These are phyloP conservation scores for Candida buenavistaensis DNA, from an alignment of 1,139 yeast species.

Conservation along the genomic window DNA sequence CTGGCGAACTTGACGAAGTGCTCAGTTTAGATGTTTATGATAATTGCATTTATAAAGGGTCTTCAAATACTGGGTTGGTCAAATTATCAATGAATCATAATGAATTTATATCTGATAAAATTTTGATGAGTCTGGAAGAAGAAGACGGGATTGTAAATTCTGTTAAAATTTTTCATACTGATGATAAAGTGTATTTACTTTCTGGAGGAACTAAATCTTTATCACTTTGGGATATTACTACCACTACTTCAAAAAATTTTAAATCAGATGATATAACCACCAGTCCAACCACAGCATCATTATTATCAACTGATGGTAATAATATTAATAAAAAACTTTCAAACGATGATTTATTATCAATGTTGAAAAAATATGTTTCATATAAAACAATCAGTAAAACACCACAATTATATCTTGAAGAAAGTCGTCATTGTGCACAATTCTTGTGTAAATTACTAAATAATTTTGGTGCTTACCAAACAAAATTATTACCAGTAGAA, in stretches of 20 bases:
- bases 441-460: slow-evolving; percentile 63
- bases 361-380: slow-evolving; percentile 61
- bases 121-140: slow-evolving; percentile 15
- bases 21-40: slow-evolving; percentile 46
- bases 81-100: slow-evolving; percentile 46
- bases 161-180: slow-evolving; percentile 25
- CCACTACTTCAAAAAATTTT: slow-evolving; percentile 13
- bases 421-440: slow-evolving; percentile 85
- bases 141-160: slow-evolving; percentile 22
- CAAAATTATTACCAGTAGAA: slow-evolving; percentile 70
- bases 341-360: slow-evolving; percentile 64
- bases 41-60: slow-evolving; percentile 57
- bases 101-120: slow-evolving; percentile 11
- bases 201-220: slow-evolving; percentile 41
- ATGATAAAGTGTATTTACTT: slow-evolving; percentile 28
- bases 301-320: not conserved
- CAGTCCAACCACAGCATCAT: not conserved
- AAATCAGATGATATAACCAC: not conserved
- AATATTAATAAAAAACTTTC: slow-evolving; percentile 14
- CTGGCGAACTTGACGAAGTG: slow-evolving; percentile 29
- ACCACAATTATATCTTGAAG: slow-evolving; percentile 67
- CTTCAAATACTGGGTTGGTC: slow-evolving; percentile 53
- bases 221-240: slow-evolving; percentile 38
- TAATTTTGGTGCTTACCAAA: slow-evolving; percentile 68
- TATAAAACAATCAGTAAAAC: slow-evolving; percentile 77